Evolutionary conservation across 306 rosid genomes (phyloP).

Genomic region (Alnus glutinosa): DNA sequence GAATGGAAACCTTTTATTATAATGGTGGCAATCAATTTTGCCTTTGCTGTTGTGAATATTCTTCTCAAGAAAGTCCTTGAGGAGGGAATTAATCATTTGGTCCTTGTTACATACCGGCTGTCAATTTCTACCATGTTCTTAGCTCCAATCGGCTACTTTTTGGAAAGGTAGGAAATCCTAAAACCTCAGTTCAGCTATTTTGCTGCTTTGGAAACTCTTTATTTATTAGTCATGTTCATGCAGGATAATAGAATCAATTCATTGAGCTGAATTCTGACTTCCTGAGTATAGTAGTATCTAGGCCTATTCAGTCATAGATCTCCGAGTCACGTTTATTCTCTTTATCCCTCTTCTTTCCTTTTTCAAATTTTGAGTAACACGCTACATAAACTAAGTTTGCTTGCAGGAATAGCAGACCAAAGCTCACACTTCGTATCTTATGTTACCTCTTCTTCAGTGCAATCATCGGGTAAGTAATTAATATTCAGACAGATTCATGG

Average conservation of each 20-base stretch:
- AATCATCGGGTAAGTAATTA: slow-evolving; percentile 67
- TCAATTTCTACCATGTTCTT: slow-evolving; percentile 68
- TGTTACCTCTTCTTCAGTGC: slow-evolving; percentile 86
- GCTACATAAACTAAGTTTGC: slow-evolving; percentile 14
- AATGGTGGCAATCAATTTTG: slow-evolving; percentile 71
- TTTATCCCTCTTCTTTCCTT: background rate
- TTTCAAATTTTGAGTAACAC: background rate
- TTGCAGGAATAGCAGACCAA: slow-evolving; percentile 67
- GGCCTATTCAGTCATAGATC: slow-evolving; percentile 10
- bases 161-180: slow-evolving; percentile 59
- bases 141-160: slow-evolving; percentile 69
- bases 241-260: slow-evolving; percentile 8
- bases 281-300: slow-evolving; percentile 9
- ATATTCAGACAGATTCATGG: background rate
- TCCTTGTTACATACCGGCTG: slow-evolving; percentile 76
- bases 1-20: slow-evolving; percentile 79
- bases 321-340: slow-evolving; percentile 8
- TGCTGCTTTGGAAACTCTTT: slow-evolving; percentile 1
- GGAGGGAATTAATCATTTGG: slow-evolving; percentile 85
- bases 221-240: slow-evolving; percentile 11
- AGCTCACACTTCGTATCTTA: slow-evolving; percentile 59
- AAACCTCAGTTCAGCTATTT: slow-evolving; percentile 3
- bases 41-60: slow-evolving; percentile 71
- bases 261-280: slow-evolving; percentile 1
- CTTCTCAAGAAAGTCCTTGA: slow-evolving; percentile 84